These are phyloP conservation scores for Cyberlindnera veronae DNA, from an alignment of 805 yeast genomes.

Conservation along the genomic window DNA sequence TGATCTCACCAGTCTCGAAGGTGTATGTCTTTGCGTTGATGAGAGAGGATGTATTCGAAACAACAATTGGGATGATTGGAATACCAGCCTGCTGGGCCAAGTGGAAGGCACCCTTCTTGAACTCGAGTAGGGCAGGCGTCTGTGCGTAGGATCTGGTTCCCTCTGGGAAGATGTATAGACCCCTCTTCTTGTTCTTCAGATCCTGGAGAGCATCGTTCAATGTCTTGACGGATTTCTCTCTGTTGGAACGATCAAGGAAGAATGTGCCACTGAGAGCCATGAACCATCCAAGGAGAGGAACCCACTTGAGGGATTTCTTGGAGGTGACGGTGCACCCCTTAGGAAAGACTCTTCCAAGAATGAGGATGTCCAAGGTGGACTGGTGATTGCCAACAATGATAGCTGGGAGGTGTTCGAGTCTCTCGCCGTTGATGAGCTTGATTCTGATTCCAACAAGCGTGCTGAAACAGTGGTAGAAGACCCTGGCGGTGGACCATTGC, in stretches of 20 bases:
- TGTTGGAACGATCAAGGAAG: constrained; percentile 79
- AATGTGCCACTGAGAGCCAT: constrained; percentile 89
- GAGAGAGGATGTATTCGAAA: constrained; percentile 77
- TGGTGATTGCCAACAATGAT: constrained; percentile 87
- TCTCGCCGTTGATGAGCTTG: constrained; percentile 62
- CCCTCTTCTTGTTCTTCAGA: constrained; percentile 62
- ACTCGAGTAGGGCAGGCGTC: constrained; percentile 70
- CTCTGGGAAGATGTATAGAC: constrained; percentile 91
- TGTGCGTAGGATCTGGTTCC: constrained; percentile 88
- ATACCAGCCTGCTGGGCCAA: constrained; percentile 89
- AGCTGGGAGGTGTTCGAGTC: constrained; percentile 62
- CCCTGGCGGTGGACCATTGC: constrained; percentile 88
- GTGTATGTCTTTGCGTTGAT: constrained; percentile 56
- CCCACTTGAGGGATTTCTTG: constrained; percentile 73
- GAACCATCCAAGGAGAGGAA: constrained; percentile 96
- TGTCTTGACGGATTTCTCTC: constrained; percentile 71
- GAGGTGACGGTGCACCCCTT: constrained; percentile 90
- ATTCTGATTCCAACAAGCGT: constrained; percentile 65
- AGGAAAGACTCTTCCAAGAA: constrained; percentile 83
- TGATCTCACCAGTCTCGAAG: constrained; percentile 77
- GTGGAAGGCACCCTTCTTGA: constrained; percentile 98
- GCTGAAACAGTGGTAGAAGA: constrained; percentile 63
- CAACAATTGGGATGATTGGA: constrained; percentile 86
- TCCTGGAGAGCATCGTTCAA: constrained; percentile 64
- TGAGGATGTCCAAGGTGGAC: constrained; percentile 76